These are phyloP conservation scores for Juglanconis juglandina DNA, from an alignment of 2,329 filamentous ascomycete species.

Conservation along the genomic window DNA sequence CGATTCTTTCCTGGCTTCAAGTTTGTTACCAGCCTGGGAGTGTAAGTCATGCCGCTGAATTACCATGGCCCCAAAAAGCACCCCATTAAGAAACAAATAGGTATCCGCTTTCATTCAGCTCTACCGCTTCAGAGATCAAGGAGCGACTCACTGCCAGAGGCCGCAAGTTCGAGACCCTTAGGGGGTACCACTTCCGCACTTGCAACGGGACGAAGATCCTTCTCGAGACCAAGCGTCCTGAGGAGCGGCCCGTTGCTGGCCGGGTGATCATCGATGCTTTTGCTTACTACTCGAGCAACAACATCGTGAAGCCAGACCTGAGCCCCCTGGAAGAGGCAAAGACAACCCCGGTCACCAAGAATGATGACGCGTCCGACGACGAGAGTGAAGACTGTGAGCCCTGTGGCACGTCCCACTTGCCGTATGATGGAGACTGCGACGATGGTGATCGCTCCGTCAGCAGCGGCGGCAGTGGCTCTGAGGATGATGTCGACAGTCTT, in stretches of 20 bases:
- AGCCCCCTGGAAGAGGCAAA: background rate
- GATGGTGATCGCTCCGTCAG: too few species aligned
- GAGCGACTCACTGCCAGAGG: slow-evolving; percentile 28
- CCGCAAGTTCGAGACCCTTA: slow-evolving; percentile 29
- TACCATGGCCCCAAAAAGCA: background rate
- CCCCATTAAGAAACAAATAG: background rate
- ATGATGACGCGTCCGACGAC: background rate
- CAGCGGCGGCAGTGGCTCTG: too few species aligned
- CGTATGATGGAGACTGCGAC: too few species aligned
- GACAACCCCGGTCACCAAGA: slow-evolving; percentile 1
- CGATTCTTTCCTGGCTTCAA: slow-evolving; percentile 25
- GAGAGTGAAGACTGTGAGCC: background rate
- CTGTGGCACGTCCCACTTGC: too few species aligned
- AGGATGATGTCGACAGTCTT: background rate
- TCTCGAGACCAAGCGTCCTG: slow-evolving; percentile 23
- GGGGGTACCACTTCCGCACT: slow-evolving; percentile 31
- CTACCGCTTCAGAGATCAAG: slow-evolving; percentile 24
- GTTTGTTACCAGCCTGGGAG: slow-evolving; percentile 25
- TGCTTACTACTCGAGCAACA: slow-evolving; percentile 32
- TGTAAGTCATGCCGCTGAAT: slow-evolving; percentile 5
- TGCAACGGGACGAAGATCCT: slow-evolving; percentile 29
- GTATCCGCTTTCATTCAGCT: slow-evolving; percentile 28
- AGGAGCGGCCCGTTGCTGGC: slow-evolving; percentile 28
- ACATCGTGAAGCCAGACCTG: slow-evolving; percentile 26
- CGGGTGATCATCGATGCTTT: slow-evolving; percentile 33